Conservation (phyloP, 202 grass and related monocot species). For the Brachypodium distachyon region DNA sequence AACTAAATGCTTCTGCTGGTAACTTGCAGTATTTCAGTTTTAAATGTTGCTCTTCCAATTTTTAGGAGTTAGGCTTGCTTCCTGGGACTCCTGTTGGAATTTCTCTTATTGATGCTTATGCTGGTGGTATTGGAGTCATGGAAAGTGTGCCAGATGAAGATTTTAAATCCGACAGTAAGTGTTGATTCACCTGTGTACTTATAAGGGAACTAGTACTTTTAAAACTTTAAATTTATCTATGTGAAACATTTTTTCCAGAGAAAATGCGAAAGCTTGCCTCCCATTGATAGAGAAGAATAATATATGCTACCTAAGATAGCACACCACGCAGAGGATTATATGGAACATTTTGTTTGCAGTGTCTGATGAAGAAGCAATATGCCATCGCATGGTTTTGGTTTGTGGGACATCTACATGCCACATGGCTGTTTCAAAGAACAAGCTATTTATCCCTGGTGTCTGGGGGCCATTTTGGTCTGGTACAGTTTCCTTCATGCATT, state of each 20-base stretch:
- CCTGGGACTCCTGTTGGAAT: conserved; percentile 83
- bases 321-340: neutral
- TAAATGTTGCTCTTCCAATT: conserved; percentile 3
- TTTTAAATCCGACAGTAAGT: conserved; percentile 40
- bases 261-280: neutral
- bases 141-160: conserved; percentile 48
- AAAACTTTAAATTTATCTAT: neutral
- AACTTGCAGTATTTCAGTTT: neutral
- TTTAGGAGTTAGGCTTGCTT: conserved; percentile 73
- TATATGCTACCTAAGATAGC: neutral
- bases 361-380: conserved; percentile 68
- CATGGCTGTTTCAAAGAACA: conserved; percentile 76
- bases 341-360: conserved; percentile 18
- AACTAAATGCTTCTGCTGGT: neutral
- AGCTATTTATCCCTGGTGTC: conserved; percentile 76
- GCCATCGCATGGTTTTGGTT: conserved; percentile 73
- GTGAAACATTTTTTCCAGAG: neutral
- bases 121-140: conserved; percentile 86
- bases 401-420: conserved; percentile 96
- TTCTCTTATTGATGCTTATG: conserved; percentile 89
- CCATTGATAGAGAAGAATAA: neutral
- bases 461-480: conserved; percentile 96
- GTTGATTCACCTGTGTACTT: neutral
- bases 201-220: neutral
- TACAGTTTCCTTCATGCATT: conserved; percentile 24